Evolutionary conservation across 192 early-diverging fungal genomes (phyloP).

Genomic region (Linnemannia exigua): DNA sequence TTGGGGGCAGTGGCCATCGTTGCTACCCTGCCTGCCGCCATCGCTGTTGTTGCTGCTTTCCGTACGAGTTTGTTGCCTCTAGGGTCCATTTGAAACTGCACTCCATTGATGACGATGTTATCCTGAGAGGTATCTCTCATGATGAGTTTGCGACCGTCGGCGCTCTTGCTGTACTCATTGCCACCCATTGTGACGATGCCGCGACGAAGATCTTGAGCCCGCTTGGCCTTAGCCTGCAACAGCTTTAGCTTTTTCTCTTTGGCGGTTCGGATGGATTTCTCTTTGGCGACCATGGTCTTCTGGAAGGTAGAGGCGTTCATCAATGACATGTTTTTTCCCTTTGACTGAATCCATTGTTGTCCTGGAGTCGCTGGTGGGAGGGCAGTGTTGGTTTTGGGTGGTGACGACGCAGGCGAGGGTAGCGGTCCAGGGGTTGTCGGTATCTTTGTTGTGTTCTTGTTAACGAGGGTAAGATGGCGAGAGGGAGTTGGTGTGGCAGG

Average conservation of each 20-base stretch:
- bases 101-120: constrained; percentile 54
- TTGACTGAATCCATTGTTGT: constrained; percentile 53
- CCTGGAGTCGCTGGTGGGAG: background rate
- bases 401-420: background rate
- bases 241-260: constrained; percentile 36
- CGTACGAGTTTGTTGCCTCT: constrained; percentile 56
- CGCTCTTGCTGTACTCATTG: constrained; percentile 38
- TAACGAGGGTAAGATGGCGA: constrained; percentile 38
- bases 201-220: constrained; percentile 20
- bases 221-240: constrained; percentile 25
- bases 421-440: background rate
- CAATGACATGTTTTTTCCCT: constrained; percentile 48
- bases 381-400: background rate
- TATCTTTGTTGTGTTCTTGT: constrained; percentile 12
- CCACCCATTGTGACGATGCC: constrained; percentile 44
- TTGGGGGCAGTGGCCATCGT: background rate
- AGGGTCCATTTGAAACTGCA: constrained; percentile 44
- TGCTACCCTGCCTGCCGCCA: background rate
- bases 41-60: constrained; percentile 8
- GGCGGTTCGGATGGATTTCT: constrained; percentile 42
- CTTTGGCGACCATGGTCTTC: constrained; percentile 54
- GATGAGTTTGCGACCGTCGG: constrained; percentile 34
- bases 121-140: constrained; percentile 31
- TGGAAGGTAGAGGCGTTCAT: constrained; percentile 47
- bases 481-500: constrained; percentile 13